Evolutionary conservation across 2,329 filamentous ascomycete species (phyloP).

Genomic region (Talaromyces rugulosus): DNA sequence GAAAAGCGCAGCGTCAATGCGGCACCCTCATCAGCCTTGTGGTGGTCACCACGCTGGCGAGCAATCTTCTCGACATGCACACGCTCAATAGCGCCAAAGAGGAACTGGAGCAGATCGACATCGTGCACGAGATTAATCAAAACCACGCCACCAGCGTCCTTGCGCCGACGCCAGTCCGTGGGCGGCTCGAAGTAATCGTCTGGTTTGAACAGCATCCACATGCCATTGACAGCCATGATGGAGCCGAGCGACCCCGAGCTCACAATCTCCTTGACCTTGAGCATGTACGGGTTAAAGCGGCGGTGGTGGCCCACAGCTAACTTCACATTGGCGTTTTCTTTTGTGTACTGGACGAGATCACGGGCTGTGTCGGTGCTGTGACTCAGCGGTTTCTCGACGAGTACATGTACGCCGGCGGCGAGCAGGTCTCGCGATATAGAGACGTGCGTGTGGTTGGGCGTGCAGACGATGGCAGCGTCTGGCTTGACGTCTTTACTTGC

Average conservation of each 20-base stretch:
- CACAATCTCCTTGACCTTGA: conserved; percentile 46
- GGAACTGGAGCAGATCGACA: conserved; percentile 54
- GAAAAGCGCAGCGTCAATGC: conserved; percentile 52
- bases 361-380: conserved; percentile 26
- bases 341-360: conserved; percentile 19
- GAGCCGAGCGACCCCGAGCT: conserved; percentile 39
- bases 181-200: conserved; percentile 47
- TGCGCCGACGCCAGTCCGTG: conserved; percentile 45
- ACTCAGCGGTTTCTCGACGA: conserved; percentile 57
- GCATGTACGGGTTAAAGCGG: conserved; percentile 56
- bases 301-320: conserved; percentile 56
- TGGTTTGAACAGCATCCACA: conserved; percentile 54
- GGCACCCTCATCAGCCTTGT: conserved; percentile 54
- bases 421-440: conserved; percentile 48
- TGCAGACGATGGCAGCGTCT: conserved; percentile 56
- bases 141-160: conserved; percentile 45
- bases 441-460: conserved; percentile 57
- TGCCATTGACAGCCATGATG: conserved; percentile 50
- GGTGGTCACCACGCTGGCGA: conserved; percentile 33
- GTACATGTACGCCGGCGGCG: conserved; percentile 46
- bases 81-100: conserved; percentile 51
- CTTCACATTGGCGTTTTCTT: conserved; percentile 29
- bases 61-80: conserved; percentile 50
- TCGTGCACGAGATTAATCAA: conserved; percentile 61
- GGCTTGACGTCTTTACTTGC: conserved; percentile 29